Base-by-base conservation (phyloP, 2,329 filamentous ascomycete species). In the Dactylellina haptotyla region DNA sequence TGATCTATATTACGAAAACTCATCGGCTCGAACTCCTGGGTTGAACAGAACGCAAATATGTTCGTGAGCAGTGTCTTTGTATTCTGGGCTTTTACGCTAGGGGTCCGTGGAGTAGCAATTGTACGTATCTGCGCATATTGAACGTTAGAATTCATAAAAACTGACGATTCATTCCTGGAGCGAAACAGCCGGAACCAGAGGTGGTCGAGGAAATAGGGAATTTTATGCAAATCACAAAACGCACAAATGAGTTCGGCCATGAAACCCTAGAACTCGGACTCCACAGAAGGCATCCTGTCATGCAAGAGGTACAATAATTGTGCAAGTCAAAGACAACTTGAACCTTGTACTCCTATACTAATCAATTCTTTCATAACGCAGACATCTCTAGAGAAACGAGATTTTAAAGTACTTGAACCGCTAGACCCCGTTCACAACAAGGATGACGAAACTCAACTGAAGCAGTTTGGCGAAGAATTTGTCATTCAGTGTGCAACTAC, bases 391-490 rank as follows among this genome's bases (percentile, higher is more conserved):
- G 18, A 37, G 4, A 69, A 61, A 25, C 46, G 64, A 14, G 32
- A 61, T 8, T 4, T 34, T 4, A 20, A 51, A 43, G 16, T 61
- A 1, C 37, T 67, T n/a, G n/a, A n/a, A n/a, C n/a, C n/a, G n/a
- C n/a, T n/a, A n/a, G n/a, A n/a, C n/a, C n/a, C n/a, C n/a, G n/a
- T n/a, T n/a, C n/a, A n/a, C n/a, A n/a, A n/a, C 23, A 23, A 58
- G 2, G 26, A 37, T 10, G 6, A 20, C 9, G 14, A 34, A 9
- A 41, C 61, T 9, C 54, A 73, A 12, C 18, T 39, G 12, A 30
- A 59, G 14, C 12, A n/a, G 32, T 65, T 65, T 18, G 39, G 18
- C n/a, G n/a, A 39, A 0, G 32, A 37, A 4, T 73, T 73, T 26
- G 20, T 18, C 1, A 54, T 12, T 20, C 3, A 41, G 2, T 65